phyloP scores from a whole-genome alignment of 2,329 filamentous ascomycete genomes.

The Aschersonia sp. region DNA sequence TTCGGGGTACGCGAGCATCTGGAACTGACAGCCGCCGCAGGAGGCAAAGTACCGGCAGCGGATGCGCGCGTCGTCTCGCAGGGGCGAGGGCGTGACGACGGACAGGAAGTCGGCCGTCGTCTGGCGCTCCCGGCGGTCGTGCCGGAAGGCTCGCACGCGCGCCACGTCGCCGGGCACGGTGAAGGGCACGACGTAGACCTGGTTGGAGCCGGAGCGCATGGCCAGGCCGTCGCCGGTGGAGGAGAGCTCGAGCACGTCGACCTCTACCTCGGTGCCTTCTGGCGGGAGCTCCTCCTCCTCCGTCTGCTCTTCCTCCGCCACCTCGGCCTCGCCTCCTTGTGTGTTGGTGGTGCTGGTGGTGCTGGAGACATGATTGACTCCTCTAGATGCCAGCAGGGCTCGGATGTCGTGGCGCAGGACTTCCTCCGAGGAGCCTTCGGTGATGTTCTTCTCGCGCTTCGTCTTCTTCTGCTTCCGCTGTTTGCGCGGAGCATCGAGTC shows the following conservation, averaged over 20 bases:
- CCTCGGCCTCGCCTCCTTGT: too few relatives aligned
- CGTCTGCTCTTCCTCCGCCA: too few relatives aligned
- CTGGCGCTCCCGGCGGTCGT: conserved; percentile 51
- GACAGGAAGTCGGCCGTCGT: conserved; percentile 71
- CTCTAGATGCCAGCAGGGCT: conserved; percentile 32
- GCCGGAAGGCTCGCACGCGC: conserved; percentile 63
- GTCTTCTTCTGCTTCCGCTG: conserved; percentile 31
- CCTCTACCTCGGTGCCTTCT: conserved; percentile 59
- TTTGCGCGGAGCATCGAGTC: conserved; percentile 4
- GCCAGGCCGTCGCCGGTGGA: conserved; percentile 89
- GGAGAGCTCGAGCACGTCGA: conserved; percentile 69
- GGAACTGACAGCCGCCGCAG: conserved; percentile 91
- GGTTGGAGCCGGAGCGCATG: conserved; percentile 44
- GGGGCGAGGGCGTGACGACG: conserved; percentile 55
- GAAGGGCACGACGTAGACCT: conserved; percentile 79
- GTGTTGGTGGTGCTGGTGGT: too few relatives aligned
- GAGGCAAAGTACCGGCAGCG: conserved; percentile 74
- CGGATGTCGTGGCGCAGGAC: conserved; percentile 51
- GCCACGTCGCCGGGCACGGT: conserved; percentile 72
- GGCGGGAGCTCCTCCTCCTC: conserved; percentile 31
- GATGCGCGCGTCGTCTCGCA: conserved; percentile 64
- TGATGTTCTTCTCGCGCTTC: conserved; percentile 44
- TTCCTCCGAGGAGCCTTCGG: conserved; percentile 50
- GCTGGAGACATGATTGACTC: conserved; percentile 1
- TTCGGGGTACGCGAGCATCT: conserved; percentile 83